phyloP scores from a whole-genome alignment of 495 filamentous ascomycete genomes.

The Aspergillus cavernicola region DNA sequence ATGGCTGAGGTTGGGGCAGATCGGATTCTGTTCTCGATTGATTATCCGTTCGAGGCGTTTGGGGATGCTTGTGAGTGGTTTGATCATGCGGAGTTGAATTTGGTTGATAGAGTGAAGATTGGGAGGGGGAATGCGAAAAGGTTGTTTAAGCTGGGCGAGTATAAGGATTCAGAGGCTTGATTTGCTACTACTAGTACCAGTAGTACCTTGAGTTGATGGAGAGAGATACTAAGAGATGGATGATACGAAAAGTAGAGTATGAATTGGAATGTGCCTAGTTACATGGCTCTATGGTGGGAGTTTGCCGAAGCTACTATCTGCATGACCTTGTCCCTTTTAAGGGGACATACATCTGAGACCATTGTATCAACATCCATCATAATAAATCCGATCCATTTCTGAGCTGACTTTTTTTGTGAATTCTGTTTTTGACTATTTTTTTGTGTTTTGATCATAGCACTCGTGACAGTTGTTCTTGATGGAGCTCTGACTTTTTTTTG shows the following conservation, averaged over 20 bases:
- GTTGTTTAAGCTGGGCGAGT: slow-evolving; percentile 46
- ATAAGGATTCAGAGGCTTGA: slow-evolving; percentile 35
- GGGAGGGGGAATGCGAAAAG: slow-evolving; percentile 52
- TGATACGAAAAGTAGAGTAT: not conserved
- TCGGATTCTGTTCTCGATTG: slow-evolving; percentile 48
- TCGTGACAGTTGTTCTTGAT: too few relatives aligned
- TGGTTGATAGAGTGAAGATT: slow-evolving; percentile 44
- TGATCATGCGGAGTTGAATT: slow-evolving; percentile 44
- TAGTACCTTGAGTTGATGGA: too few relatives aligned
- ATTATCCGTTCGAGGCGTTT: slow-evolving; percentile 53
- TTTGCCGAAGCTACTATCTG: too few relatives aligned
- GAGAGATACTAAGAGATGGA: too few relatives aligned
- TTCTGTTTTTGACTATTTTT: too few relatives aligned
- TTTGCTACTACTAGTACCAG: not conserved
- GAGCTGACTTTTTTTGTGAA: too few relatives aligned
- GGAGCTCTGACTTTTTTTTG: too few relatives aligned
- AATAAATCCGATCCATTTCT: too few relatives aligned
- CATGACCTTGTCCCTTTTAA: too few relatives aligned
- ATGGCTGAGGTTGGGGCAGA: slow-evolving; percentile 42
- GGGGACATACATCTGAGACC: too few relatives aligned
- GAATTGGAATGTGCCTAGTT: not conserved
- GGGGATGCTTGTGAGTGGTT: slow-evolving; percentile 54
- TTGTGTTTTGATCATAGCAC: too few relatives aligned
- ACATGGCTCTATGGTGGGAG: not conserved
- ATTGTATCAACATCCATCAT: too few relatives aligned